Base-by-base conservation (phyloP, 257 asterid species). In the Lithospermum erythrorhizon region DNA sequence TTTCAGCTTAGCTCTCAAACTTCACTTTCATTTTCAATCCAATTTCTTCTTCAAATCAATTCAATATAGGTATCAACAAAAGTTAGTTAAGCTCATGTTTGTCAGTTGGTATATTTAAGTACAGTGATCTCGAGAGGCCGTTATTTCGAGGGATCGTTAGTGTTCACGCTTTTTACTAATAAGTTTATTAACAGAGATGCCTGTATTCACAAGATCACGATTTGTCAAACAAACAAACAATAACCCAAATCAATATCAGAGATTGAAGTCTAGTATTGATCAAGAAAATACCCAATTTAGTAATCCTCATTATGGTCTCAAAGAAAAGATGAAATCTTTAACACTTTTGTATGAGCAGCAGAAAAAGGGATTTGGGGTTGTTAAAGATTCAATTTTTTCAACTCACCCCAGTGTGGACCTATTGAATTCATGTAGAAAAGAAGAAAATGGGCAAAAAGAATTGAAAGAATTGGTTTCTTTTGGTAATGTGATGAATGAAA, bases 341-440 rank as follows among this genome's bases (percentile, higher is more conserved):
- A 80, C 83, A 58, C 76, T 76, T 53, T 65, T 78, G 57, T 83
- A 80, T 60, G 90, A 83, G 58, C 90, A 83, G 81, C 90, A 83
- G 60, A 80, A 80, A 60, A 76, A 68, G 65, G 45, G 13, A 8
- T 35, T 10, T 35, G 11, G 11, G 45, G 14, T 10, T 35, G 22
- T 62, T 71, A 74, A 71, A 14, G 81, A 83, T 21, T 65, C 79
- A 58, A 64, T 35, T 8, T 35, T 35, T 35, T 8, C 45, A 35
- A 35, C 45, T 7, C 11, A 35, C 14, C 13, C 11, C 9, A 35
- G 45, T 7, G 45, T 35, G 14, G 45, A 82, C 23, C 72, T 80
- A 15, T 49, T 75, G 18, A 60, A 48, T 57, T 71, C 76, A 35
- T 11, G 45, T 6, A 35, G 45, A 35, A 7, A 35, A 35, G 45